phyloP scores from a whole-genome alignment of 768 basidiomycete species.

The Tylopilus sp. region DNA sequence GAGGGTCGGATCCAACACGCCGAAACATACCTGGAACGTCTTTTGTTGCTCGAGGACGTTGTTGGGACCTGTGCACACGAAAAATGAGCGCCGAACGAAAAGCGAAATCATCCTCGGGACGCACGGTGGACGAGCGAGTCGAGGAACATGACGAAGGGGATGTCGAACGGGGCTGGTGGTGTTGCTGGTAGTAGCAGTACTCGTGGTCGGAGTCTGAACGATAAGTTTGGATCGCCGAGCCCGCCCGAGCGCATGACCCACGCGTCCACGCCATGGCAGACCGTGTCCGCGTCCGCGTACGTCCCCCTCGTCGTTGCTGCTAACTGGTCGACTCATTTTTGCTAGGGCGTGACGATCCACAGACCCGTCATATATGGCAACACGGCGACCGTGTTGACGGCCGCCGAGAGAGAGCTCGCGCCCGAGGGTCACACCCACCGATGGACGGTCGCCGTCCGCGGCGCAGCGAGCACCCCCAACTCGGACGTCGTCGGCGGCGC shows the following conservation, averaged over 20 bases:
- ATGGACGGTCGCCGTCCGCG: conserved; percentile 95
- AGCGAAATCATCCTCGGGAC: conserved; percentile 16
- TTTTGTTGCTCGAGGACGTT: conserved; percentile 62
- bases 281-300: conserved; percentile 76
- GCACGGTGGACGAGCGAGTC: conserved; percentile 64
- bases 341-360: conserved; percentile 80
- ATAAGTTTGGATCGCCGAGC: conserved; percentile 35
- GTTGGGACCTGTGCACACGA: conserved; percentile 61
- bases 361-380: conserved; percentile 97
- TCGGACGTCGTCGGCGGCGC: conserved; percentile 82
- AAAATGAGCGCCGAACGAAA: neutral
- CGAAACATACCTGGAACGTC: conserved; percentile 53
- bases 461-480: conserved; percentile 72
- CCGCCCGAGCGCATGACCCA: conserved; percentile 30
- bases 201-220: conserved; percentile 32
- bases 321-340: neutral
- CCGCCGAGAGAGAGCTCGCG: conserved; percentile 60
- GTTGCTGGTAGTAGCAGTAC: neutral
- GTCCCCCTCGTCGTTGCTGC: conserved; percentile 23
- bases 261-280: conserved; percentile 51
- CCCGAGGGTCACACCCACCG: conserved; percentile 84
- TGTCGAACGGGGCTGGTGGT: neutral
- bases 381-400: conserved; percentile 73
- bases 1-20: neutral
- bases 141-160: conserved; percentile 42